Evolutionary conservation across 163 green algal genomes (phyloP), one percentile per base, ranked within the genome.

Genomic region (Chlamydomonas reinhardtii): DNA sequence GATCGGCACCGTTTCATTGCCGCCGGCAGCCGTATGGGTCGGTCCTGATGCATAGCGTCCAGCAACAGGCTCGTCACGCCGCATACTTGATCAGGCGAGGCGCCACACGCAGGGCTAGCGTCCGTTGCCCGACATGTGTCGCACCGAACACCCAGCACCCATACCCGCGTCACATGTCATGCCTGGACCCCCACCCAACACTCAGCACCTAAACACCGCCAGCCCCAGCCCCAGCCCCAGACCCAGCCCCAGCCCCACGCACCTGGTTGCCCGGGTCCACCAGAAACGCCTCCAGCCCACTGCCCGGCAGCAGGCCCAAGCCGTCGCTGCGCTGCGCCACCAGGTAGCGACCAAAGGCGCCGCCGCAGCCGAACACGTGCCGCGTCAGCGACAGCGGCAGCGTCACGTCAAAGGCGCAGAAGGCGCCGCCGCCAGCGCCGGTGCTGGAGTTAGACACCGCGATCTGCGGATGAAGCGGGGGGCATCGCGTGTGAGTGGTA

Each of bases 381-480:
- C 78, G 78, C 17, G 68, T 31, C 1, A 61, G 48, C 39, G 62
- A 43, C 39, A 85, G 78, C 66, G 24, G 19, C 20, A 85, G 64
- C 39, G 78, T 78, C 48, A 43, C 52, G 48, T 77, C 78, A 54
- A 72, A 85, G 48, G 32, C 68, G 68, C 78, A 85, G 68, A 73
- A 77, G 20, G 52, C 31, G 29, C 17, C 17, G 0, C 68, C 68
- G 24, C 32, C 52, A 14, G 37, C 34, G 68, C 52, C 68, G 24
- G 25, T 27, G 52, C 31, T 48, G 17, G 32, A 48, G 78, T 85
- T 85, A 31, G 78, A 85, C 2, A 85, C 68, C 14, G 52, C 39
- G 52, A 85, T 15, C 78, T 85, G 78, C 66, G n/a, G n/a, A n/a
- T n/a, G n/a, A n/a, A 43, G 65, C 64, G 25, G 43, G 43, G 8